These are phyloP conservation scores for Cystobasidium pallidum DNA, from an alignment of 1,284 basidiomycete species.

Conservation along the genomic window DNA sequence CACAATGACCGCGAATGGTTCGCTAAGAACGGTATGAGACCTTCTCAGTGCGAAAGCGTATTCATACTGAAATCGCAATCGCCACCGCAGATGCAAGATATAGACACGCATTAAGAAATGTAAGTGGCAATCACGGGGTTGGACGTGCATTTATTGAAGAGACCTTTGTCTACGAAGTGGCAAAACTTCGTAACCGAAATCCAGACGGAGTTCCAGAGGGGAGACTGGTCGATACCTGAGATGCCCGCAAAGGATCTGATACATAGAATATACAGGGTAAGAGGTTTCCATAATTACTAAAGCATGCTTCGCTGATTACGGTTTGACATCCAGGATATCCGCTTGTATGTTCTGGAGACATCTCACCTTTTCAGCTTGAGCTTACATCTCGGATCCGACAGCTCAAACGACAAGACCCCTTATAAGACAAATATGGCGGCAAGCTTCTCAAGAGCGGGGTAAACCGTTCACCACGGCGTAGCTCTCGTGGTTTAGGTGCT, in stretches of 20 bases:
- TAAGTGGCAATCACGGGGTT: neutral
- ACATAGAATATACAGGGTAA: conserved; percentile 54
- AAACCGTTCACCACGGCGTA: conserved; percentile 46
- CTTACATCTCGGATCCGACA: neutral
- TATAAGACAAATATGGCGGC: conserved; percentile 50
- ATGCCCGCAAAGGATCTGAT: conserved; percentile 56
- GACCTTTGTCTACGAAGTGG: conserved; percentile 49
- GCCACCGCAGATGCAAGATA: conserved; percentile 49
- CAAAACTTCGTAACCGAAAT: conserved; percentile 53
- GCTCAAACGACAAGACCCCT: conserved; percentile 47
- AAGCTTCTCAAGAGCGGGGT: conserved; percentile 53
- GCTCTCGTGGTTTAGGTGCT: conserved; percentile 25
- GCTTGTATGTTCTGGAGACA: conserved; percentile 14
- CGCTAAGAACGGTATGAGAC: conserved; percentile 43
- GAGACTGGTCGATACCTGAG: conserved; percentile 55
- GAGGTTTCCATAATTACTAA: neutral
- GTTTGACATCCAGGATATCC: conserved; percentile 15
- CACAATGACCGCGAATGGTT: conserved; percentile 56
- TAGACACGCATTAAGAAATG: conserved; percentile 50
- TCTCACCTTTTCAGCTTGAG: neutral
- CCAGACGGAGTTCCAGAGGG: conserved; percentile 53
- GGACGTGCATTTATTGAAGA: neutral
- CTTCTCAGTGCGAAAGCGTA: neutral
- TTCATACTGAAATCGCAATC: neutral
- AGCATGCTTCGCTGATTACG: neutral